Conservation (phyloP, 2,329 filamentous ascomycete species). For the Pseudonectria foliicola region DNA sequence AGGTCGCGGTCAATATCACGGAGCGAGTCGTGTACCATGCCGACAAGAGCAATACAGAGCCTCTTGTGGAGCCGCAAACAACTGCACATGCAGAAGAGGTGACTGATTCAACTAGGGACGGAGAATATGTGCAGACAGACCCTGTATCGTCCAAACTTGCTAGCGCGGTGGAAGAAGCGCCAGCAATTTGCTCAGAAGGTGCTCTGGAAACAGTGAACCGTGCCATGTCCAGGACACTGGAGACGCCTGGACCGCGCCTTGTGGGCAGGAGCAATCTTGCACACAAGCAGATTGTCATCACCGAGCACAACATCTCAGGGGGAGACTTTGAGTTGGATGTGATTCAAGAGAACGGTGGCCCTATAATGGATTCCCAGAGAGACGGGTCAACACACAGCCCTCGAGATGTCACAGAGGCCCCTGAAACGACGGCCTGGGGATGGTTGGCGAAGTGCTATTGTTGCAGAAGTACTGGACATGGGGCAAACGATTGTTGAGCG, state of each 20-base stretch:
- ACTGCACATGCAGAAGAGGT: background rate
- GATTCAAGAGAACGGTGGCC: background rate
- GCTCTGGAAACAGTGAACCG: background rate
- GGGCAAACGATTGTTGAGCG: background rate
- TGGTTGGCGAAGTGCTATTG: conserved; percentile 1
- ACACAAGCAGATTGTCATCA: background rate
- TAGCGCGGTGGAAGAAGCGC: too few species aligned
- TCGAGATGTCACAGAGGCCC: background rate
- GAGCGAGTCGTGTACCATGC: too few species aligned
- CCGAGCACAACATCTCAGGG: background rate
- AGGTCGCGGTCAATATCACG: too few species aligned
- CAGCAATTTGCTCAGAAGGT: background rate
- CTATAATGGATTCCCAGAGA: too few species aligned
- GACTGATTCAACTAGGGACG: background rate
- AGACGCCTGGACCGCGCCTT: background rate
- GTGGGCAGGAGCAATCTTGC: conserved; percentile 2
- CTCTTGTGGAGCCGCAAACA: too few species aligned
- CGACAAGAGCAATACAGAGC: too few species aligned
- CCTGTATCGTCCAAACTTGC: background rate
- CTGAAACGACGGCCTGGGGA: conserved; percentile 3
- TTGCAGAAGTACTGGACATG: background rate
- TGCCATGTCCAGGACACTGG: background rate
- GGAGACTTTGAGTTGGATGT: conserved; percentile 1
- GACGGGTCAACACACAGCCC: background rate
- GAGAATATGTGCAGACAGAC: background rate